Conservation (phyloP, 495 filamentous ascomycete species). For the Terfezia claveryi region DNA sequence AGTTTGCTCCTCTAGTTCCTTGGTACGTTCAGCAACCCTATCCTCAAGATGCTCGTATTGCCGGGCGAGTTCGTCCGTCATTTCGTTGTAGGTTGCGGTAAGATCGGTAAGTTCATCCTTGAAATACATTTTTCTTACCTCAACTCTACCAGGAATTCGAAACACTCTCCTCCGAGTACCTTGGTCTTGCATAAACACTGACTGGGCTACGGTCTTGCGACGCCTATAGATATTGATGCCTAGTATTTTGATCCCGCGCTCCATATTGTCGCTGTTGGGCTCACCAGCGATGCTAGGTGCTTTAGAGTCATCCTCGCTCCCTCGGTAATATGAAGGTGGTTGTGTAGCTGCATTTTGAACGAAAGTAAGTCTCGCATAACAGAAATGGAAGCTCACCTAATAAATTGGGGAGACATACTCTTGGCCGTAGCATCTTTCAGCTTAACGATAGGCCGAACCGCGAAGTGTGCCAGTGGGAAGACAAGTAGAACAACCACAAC, state of each 20-base stretch:
- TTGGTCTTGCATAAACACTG: slow-evolving; percentile 6
- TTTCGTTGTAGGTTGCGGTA: slow-evolving; percentile 73
- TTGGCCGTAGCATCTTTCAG: slow-evolving; percentile 57
- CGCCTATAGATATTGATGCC: background rate
- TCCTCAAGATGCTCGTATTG: slow-evolving; percentile 71
- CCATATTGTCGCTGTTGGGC: too few species aligned
- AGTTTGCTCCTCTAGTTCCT: slow-evolving; percentile 60
- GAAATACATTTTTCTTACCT: slow-evolving; percentile 47
- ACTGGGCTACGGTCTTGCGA: slow-evolving; percentile 1
- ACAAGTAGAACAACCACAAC: slow-evolving; percentile 45
- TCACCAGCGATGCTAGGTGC: too few species aligned
- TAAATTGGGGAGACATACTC: slow-evolving; percentile 27
- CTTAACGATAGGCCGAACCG: slow-evolving; percentile 56
- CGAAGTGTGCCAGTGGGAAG: slow-evolving; percentile 55
- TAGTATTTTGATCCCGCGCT: background rate
- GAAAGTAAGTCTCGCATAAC: too few species aligned
- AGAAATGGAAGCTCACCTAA: too few species aligned
- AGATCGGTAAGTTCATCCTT: slow-evolving; percentile 78
- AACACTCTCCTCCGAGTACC: slow-evolving; percentile 35
- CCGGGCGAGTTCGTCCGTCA: slow-evolving; percentile 72
- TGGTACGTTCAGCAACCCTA: slow-evolving; percentile 59
- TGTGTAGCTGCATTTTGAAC: slow-evolving; percentile 7
- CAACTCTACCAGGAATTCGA: slow-evolving; percentile 65
- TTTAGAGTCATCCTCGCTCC: background rate
- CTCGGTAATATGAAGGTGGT: slow-evolving; percentile 11